Conservation (phyloP, 1,284 basidiomycete species). For the Schizophyllum commune region DNA sequence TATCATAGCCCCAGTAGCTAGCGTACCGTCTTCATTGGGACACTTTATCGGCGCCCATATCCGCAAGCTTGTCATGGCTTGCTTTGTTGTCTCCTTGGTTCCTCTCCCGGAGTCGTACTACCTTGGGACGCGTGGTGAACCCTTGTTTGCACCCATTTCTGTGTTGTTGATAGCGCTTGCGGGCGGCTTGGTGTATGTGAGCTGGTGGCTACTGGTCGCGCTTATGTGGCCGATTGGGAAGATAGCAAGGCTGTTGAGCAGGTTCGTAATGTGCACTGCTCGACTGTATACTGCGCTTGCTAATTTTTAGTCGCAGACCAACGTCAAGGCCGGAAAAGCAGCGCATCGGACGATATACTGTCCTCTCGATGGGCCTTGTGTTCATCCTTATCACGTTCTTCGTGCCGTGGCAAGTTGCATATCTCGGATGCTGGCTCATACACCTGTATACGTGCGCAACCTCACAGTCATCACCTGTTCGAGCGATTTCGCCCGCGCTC, state of each 20-base stretch:
- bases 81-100: conserved; percentile 41
- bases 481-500: not conserved
- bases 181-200: conserved; percentile 48
- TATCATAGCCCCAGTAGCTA: conserved; percentile 33
- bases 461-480: conserved; percentile 7
- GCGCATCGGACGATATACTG: conserved; percentile 33
- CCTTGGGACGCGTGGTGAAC: conserved; percentile 50
- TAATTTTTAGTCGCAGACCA: conserved; percentile 15
- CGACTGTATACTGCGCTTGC: not conserved
- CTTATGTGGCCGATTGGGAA: conserved; percentile 37
- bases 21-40: conserved; percentile 38
- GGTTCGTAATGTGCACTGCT: conserved; percentile 22
- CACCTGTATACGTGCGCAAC: conserved; percentile 61
- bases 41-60: conserved; percentile 34
- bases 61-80: conserved; percentile 32
- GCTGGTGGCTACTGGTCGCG: conserved; percentile 43
- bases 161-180: conserved; percentile 36
- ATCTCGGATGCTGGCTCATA: conserved; percentile 73
- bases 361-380: conserved; percentile 57
- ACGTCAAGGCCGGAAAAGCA: conserved; percentile 22
- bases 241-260: conserved; percentile 25
- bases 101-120: conserved; percentile 49
- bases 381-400: conserved; percentile 61
- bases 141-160: conserved; percentile 45
- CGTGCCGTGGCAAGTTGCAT: conserved; percentile 88